Base-by-base conservation (phyloP, 176 grass and related monocot genomes). In the Aegilops tauschii region DNA sequence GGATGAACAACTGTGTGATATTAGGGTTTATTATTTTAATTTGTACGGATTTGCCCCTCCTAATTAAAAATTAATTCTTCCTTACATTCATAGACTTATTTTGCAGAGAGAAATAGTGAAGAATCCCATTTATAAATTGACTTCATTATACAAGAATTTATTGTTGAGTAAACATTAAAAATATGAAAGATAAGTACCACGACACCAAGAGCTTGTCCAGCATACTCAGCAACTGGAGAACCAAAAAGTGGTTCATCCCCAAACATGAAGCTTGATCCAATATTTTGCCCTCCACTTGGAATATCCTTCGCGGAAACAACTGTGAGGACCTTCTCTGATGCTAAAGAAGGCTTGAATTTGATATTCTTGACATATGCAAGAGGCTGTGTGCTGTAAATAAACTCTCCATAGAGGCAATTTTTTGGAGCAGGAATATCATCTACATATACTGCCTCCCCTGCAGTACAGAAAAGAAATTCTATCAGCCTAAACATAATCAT, bases 381-480 rank as follows among this genome's bases (percentile, higher is more conserved):
- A 31, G 95, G 91, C 52, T 65, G 73, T 49, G 93, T 73, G 85
- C 91, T 98, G 63, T 95, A 98, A 82, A 98, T 81, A 85, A 93
- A 98, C 88, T 94, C 95, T 74, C 91, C 93, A 44, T 90, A 75
- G 2, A 97, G 89, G 39, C 92, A 94, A 62, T 97, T 87, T 88
- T 95, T 62, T 25, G 95, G 95, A 66, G 84, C 21, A 67, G 89
- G 85, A 87, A 93, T 88, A 77, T 98, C 95, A 83, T 98, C 95
- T 21, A 98, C 95, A 87, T 98, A 98, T 30, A 98, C 45, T 2
- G 90, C 92, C 85, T 97, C 95, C 40, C 92, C 95, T 97, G 69
- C 71, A 85, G 20, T 12, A 73, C 3, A 37, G 21, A 63, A 83
- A 5, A 76, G 1, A 25, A 25, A 25, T 25, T 25, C 23, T 25